Evolutionary conservation across 257 asterid genomes (phyloP).

Genomic region (Scutellaria galericulata): DNA sequence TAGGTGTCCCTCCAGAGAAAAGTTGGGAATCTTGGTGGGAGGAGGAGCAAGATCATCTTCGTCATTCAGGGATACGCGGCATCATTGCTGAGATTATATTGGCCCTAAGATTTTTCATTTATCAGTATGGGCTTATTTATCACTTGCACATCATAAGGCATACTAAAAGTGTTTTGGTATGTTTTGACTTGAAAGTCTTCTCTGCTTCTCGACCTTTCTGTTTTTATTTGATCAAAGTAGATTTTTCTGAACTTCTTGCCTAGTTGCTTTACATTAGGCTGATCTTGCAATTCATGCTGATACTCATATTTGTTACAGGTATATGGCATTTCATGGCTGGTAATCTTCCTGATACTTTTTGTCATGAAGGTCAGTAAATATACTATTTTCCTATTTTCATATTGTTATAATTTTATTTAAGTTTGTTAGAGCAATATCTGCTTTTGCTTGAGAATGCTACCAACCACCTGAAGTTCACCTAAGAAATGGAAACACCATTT

Average conservation of each 20-base stretch:
- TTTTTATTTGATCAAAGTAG: not conserved
- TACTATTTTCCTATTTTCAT: not conserved
- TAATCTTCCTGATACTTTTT: slow-evolving; percentile 74
- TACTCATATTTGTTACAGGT: slow-evolving; percentile 50
- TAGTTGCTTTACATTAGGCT: not conserved
- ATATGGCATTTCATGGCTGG: slow-evolving; percentile 94
- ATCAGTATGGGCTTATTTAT: slow-evolving; percentile 55
- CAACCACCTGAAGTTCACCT: not conserved
- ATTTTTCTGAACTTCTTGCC: slow-evolving; percentile 1
- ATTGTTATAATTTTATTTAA: not conserved
- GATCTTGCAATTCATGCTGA: not conserved
- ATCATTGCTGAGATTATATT: slow-evolving; percentile 46
- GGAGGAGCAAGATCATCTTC: slow-evolving; percentile 54
- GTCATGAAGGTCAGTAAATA: slow-evolving; percentile 82
- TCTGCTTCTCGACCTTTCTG: not conserved
- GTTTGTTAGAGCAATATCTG: not conserved
- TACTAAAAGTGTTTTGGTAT: slow-evolving; percentile 47
- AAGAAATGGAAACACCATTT: not conserved
- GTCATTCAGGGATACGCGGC: slow-evolving; percentile 46
- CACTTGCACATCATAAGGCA: slow-evolving; percentile 48
- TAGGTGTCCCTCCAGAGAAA: slow-evolving; percentile 50
- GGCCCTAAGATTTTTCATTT: slow-evolving; percentile 47
- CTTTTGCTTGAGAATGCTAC: not conserved
- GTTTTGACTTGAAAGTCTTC: slow-evolving; percentile 14
- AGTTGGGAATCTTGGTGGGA: slow-evolving; percentile 64